Evolutionary conservation across 495 filamentous ascomycete genomes (phyloP).

Genomic region (Aeminium ludgeri): DNA sequence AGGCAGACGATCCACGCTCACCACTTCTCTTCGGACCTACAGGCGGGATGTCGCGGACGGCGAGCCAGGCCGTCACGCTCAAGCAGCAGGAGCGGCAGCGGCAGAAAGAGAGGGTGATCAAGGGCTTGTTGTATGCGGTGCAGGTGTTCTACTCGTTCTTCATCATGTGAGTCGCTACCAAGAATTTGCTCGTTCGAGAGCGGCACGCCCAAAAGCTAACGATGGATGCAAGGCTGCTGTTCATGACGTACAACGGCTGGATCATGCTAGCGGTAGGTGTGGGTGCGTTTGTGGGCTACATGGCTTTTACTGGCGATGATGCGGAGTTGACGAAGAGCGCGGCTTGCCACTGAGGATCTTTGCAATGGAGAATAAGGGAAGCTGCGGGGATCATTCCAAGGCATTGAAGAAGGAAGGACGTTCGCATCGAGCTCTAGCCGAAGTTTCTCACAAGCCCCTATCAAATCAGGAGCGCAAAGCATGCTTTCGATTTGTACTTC

Average conservation of each 20-base stretch:
- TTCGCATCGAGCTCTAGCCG: no score
- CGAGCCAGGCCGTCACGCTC: slow-evolving; percentile 36
- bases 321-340: slow-evolving; percentile 59
- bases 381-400: no score
- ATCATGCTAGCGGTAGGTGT: slow-evolving; percentile 85
- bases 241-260: slow-evolving; percentile 99
- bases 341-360: slow-evolving; percentile 73
- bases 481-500: no score
- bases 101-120: slow-evolving; percentile 50
- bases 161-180: slow-evolving; percentile 69
- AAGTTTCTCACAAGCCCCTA: no score
- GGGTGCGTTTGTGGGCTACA: slow-evolving; percentile 77
- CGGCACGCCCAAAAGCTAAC: background rate
- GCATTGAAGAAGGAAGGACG: no score
- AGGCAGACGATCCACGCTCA: no score
- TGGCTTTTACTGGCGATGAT: slow-evolving; percentile 45
- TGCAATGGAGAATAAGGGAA: no score
- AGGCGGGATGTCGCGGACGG: background rate
- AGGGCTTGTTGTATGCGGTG: slow-evolving; percentile 70
- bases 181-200: background rate
- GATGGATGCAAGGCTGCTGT: slow-evolving; percentile 55
- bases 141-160: slow-evolving; percentile 99
- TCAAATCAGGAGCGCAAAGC: no score
- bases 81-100: slow-evolving; percentile 22
- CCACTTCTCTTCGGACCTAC: no score